Base-by-base conservation (phyloP, 2,329 filamentous ascomycete genomes). In the Aspergillus piperis region DNA sequence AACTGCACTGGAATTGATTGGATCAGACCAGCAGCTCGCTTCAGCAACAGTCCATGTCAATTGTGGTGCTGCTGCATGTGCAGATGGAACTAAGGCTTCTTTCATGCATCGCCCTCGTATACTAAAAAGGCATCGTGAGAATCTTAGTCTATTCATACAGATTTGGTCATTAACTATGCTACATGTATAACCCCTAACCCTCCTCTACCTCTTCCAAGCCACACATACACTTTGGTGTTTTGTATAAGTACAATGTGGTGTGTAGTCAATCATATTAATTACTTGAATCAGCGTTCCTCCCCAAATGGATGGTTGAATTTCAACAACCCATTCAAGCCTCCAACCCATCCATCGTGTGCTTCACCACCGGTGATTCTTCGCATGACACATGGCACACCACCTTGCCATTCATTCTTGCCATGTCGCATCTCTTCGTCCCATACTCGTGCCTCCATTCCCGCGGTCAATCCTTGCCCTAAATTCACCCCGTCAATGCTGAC, bases 301-400 rank as follows among this genome's bases (percentile, higher is more conserved):
- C 95, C 95, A 81, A 98, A 98, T 0, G 94, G 93, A 78, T 96
- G 91, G 75, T 99, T 99, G 75, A 98, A 99, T 80, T 99, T 99
- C 68, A 99, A 79, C 70, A 98, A 74, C 8, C 92, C 91, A 72
- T 96, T 99, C 71, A 99, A 77, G 0, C 95, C 94, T 1, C 94
- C 94, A 2, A 99, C 94, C 95, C 95, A 99, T 17, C 94, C 92
- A 75, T 98, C 94, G 70, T 97, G 92, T 23, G 82, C 81, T 68
- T 77, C 81, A 41, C 73, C 77, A 4, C 83, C 80, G 68, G 82
- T 69, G 67, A 78, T 65, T 50, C 83, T 84, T 49, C 92, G 83
- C 71, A 97, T 95, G 32, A 98, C 90, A 73, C 92, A 96, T 2
- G 95, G 95, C 13, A 98, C 93, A 10, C 94, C 94, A 25, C 93